phyloP scores from a whole-genome alignment of 1,284 basidiomycete species.

The Cerioporus squamosus region DNA sequence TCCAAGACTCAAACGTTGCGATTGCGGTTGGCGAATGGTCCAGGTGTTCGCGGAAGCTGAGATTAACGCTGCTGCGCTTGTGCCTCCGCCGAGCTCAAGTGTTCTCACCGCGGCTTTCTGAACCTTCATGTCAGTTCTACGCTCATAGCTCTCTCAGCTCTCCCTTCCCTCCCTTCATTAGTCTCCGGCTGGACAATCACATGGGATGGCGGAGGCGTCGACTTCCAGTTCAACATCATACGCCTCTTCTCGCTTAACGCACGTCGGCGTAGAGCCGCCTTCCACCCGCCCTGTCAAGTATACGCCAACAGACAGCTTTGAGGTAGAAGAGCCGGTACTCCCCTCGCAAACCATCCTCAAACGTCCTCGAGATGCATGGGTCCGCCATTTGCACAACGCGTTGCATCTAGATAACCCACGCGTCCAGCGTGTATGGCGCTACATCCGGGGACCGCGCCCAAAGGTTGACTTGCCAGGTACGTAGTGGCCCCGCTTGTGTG shows the following conservation, averaged over 20 bases:
- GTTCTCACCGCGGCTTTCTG: not conserved
- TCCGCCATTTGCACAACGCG: slow-evolving; percentile 16
- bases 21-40: too few relatives aligned
- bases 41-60: too few relatives aligned
- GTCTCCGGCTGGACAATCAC: not conserved
- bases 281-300: slow-evolving; percentile 14
- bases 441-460: slow-evolving; percentile 63
- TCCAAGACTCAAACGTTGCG: too few relatives aligned
- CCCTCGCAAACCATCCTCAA: not conserved
- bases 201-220: slow-evolving; percentile 29
- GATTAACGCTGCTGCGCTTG: too few relatives aligned
- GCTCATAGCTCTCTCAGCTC: not conserved
- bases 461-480: slow-evolving; percentile 60
- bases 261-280: slow-evolving; percentile 14
- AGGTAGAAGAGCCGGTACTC: slow-evolving; percentile 19
- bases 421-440: slow-evolving; percentile 36
- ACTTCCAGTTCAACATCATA: slow-evolving; percentile 28
- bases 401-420: slow-evolving; percentile 29
- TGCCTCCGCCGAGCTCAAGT: too few relatives aligned
- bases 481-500: slow-evolving; percentile 26
- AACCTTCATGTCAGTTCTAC: not conserved
- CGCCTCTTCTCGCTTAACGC: slow-evolving; percentile 28
- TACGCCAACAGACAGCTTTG: slow-evolving; percentile 22
- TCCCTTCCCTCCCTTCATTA: not conserved
- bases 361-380: slow-evolving; percentile 12